Base-by-base conservation (phyloP, 495 filamentous ascomycete species). In the Recurvomyces mirabilis region DNA sequence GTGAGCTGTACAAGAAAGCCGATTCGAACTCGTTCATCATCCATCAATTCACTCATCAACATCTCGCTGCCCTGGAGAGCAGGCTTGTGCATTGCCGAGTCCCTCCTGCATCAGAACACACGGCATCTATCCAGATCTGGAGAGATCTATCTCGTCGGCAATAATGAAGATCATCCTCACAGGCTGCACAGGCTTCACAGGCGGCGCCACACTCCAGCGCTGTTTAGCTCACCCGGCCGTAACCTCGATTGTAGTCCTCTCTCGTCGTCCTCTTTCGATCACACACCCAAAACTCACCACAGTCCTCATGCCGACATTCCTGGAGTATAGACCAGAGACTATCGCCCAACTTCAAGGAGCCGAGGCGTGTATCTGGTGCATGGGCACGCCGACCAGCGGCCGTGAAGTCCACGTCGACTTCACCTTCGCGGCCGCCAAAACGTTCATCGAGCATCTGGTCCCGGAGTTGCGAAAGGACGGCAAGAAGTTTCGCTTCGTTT, bases 131-230 rank as follows among this genome's bases (percentile, higher is more conserved):
- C n/a, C n/a, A n/a, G n/a, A n/a, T n/a, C n/a, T n/a, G n/a, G n/a
- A n/a, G n/a, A n/a, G n/a, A n/a, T n/a, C n/a, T n/a, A n/a, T n/a
- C n/a, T n/a, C n/a, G n/a, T n/a, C n/a, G n/a, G n/a, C n/a, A n/a
- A 31, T 17, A 11, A 68, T 30, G 65, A 65, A 24, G 59, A 63
- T 58, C 44, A 68, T 77, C 38, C 57, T 79, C 15, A 62, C 66
- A 11, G 74, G 75, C 12, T 58, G 59, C 4, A 74, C 68, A 4
- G 74, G 76, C 43, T 68, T 69, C 49, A 64, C 76, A 10, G 72
- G 71, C 30, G 23, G 53, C 26, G 68, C 69, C 43, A 51, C 75
- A 13, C 59, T 78, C 14, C 48, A 53, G 14, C 67, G 68, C 43
- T 68, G 66, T 41, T 62, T 78, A 4, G 45, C 53, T 10, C 53